These are phyloP conservation scores for Penicillium sclerotigenum DNA, from an alignment of 2,329 filamentous ascomycete genomes.

Conservation along the genomic window DNA sequence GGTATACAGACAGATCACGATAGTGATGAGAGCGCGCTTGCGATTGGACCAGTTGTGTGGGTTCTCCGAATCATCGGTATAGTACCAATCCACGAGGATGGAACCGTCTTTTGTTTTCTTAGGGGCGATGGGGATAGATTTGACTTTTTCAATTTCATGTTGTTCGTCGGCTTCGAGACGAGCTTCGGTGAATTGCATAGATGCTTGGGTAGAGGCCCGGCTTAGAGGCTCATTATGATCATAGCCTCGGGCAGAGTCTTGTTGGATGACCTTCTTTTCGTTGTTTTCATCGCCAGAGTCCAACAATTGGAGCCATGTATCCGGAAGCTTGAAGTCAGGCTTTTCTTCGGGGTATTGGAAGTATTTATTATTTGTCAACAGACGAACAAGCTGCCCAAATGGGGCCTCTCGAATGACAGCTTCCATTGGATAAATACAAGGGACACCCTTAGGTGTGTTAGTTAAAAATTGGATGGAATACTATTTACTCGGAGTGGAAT, in stretches of 20 bases:
- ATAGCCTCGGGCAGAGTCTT: neutral
- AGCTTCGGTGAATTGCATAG: conserved; percentile 16
- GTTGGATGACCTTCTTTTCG: neutral
- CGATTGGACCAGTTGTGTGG: conserved; percentile 34
- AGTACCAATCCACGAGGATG: conserved; percentile 38
- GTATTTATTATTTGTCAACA: conserved; percentile 41
- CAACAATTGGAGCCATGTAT: conserved; percentile 22
- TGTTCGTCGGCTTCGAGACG: conserved; percentile 31
- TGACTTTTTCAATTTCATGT: conserved; percentile 26
- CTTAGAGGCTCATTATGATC: conserved; percentile 6
- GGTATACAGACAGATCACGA: conserved; percentile 34
- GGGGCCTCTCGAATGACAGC: conserved; percentile 43
- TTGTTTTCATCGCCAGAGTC: neutral
- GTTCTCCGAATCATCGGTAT: conserved; percentile 26
- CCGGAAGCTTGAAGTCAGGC: conserved; percentile 29
- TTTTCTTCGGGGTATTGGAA: conserved; percentile 48
- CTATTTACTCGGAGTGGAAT: neutral
- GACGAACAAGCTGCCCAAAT: conserved; percentile 48
- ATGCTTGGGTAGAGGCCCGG: conserved; percentile 12
- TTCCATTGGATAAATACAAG: conserved; percentile 10
- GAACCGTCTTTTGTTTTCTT: conserved; percentile 36
- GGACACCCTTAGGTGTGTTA: neutral
- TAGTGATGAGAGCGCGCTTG: conserved; percentile 26
- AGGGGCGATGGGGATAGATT: conserved; percentile 32
- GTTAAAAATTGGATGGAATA: neutral